Conservation (phyloP, 2,329 filamentous ascomycete species). For the Fusarium gaditjirri region DNA sequence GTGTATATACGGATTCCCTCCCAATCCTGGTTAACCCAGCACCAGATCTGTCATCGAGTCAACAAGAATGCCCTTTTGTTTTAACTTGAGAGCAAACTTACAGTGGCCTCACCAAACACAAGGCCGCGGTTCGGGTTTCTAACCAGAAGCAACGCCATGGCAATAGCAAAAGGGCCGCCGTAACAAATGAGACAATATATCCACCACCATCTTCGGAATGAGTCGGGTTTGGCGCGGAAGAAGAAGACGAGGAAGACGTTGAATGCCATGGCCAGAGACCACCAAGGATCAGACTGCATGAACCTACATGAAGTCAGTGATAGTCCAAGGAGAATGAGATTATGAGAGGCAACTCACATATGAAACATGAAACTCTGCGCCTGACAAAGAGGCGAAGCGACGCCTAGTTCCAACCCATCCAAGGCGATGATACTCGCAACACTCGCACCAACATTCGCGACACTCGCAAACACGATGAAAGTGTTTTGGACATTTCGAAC, state of each 20-base stretch:
- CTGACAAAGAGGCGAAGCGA: constrained; percentile 68
- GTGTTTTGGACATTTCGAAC: constrained; percentile 69
- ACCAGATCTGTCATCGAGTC: constrained; percentile 63
- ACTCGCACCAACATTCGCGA: constrained; percentile 69
- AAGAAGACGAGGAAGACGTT: constrained; percentile 81
- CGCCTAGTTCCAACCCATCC: constrained; percentile 67
- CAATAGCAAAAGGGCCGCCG: constrained; percentile 74
- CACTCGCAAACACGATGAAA: constrained; percentile 70
- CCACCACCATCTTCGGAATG: constrained; percentile 78
- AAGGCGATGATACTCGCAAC: constrained; percentile 77
- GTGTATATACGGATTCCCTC: constrained; percentile 68
- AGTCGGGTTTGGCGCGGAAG: constrained; percentile 68
- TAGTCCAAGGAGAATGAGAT: constrained; percentile 55
- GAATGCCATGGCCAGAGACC: constrained; percentile 83
- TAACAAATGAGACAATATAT: constrained; percentile 78
- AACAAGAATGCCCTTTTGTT: neutral
- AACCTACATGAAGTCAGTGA: constrained; percentile 65
- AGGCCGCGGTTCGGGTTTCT: constrained; percentile 49
- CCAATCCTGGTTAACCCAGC: constrained; percentile 67
- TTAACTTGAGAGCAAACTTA: constrained; percentile 45
- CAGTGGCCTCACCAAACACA: constrained; percentile 68
- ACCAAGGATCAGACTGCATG: constrained; percentile 80
- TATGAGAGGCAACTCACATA: constrained; percentile 61
- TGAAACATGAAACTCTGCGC: constrained; percentile 71
- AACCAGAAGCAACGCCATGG: constrained; percentile 72